phyloP scores from a whole-genome alignment of 495 filamentous ascomycete species.

The Tuber melanosporum region DNA sequence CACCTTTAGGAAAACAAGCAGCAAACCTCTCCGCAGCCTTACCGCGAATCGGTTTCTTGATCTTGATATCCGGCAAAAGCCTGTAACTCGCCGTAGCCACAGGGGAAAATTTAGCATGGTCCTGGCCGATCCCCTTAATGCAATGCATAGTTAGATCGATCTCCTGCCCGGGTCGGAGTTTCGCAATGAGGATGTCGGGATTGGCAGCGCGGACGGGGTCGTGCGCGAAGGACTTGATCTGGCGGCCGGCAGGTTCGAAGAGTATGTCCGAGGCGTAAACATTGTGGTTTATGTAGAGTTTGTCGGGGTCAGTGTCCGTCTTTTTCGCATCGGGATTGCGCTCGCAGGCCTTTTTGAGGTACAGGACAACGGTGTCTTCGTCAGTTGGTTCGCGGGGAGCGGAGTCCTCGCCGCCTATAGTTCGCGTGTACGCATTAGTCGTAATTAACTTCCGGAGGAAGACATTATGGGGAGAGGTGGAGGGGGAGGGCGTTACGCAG shows the following conservation, averaged over 20 bases:
- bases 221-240: constrained; percentile 64
- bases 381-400: constrained; percentile 51
- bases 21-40: constrained; percentile 82
- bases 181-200: constrained; percentile 89
- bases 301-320: constrained; percentile 69
- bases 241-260: constrained; percentile 67
- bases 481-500: constrained; percentile 45
- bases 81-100: constrained; percentile 92
- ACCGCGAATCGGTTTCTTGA: constrained; percentile 73
- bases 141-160: constrained; percentile 79
- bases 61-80: constrained; percentile 77
- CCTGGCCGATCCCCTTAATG: constrained; percentile 85
- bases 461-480: neutral
- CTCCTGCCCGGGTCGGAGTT: constrained; percentile 83
- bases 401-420: constrained; percentile 13
- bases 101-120: constrained; percentile 96
- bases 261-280: constrained; percentile 78
- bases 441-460: neutral
- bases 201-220: constrained; percentile 57
- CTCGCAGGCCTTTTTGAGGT: constrained; percentile 67
- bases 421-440: neutral
- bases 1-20: constrained; percentile 81
- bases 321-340: constrained; percentile 62
- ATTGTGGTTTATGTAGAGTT: constrained; percentile 74
- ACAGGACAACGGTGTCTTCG: constrained; percentile 71